Conservation (phyloP, 2,329 filamentous ascomycete genomes). For the Nigrospora osmanthi region DNA sequence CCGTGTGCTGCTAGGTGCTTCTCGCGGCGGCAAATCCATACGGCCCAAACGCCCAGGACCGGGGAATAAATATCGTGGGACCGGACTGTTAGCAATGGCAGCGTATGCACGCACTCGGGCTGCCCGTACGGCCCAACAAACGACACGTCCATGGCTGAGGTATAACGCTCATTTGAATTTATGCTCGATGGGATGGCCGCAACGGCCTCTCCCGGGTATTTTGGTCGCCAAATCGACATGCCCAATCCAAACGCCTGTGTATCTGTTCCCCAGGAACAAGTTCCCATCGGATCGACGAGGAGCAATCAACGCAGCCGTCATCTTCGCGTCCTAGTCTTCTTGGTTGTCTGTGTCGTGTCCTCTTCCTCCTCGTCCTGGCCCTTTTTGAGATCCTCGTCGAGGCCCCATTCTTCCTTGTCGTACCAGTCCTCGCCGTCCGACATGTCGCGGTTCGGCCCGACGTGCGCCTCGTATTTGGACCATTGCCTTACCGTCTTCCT, state of each 20-base stretch:
- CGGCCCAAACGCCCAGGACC: too few relatives aligned
- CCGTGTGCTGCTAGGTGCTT: too few relatives aligned
- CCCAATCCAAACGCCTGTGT: background rate
- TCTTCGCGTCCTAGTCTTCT: conserved; percentile 53
- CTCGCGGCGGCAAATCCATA: too few relatives aligned
- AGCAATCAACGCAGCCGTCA: conserved; percentile 12
- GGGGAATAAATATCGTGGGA: too few relatives aligned
- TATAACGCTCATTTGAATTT: background rate
- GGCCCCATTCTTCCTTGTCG: conserved; percentile 70
- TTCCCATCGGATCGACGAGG: too few relatives aligned
- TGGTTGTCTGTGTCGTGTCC: conserved; percentile 50
- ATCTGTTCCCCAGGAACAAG: too few relatives aligned
- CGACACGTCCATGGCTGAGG: too few relatives aligned
- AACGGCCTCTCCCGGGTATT: conserved; percentile 1
- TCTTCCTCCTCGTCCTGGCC: conserved; percentile 79
- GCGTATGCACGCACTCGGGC: too few relatives aligned
- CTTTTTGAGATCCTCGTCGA: conserved; percentile 70
- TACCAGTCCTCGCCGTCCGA: conserved; percentile 89
- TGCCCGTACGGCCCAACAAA: too few relatives aligned
- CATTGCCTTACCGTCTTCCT: conserved; percentile 65
- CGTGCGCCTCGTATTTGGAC: conserved; percentile 72
- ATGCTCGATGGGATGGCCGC: background rate
- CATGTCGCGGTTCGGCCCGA: conserved; percentile 60
- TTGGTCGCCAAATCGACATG: conserved; percentile 2
- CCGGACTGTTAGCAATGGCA: too few relatives aligned